These are phyloP conservation scores for Plasmodium billcollinsi DNA, from an alignment of 169 alveolate genomes.

Conservation along the genomic window DNA sequence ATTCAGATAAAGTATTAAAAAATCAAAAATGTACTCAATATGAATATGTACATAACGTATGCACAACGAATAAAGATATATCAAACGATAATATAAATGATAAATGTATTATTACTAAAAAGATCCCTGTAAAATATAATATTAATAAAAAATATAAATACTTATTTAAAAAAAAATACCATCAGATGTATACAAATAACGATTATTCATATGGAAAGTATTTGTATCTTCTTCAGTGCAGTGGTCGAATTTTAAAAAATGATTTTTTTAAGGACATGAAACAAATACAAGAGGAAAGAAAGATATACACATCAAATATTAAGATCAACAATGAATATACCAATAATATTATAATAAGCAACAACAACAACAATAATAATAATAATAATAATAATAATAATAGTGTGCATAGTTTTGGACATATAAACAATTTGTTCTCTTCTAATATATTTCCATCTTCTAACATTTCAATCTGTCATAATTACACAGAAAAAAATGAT, in stretches of 20 bases:
- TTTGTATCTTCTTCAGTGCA: constrained; percentile 61
- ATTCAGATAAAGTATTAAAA: no score
- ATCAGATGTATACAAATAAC: background rate
- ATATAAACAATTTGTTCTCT: no score
- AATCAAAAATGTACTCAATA: no score
- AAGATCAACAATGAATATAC: background rate
- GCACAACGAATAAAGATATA: no score
- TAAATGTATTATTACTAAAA: no score
- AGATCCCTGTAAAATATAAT: no score
- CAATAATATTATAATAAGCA: background rate
- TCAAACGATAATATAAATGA: no score
- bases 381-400: background rate
- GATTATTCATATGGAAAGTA: constrained; percentile 9
- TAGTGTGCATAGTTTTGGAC: background rate
- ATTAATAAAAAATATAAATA: constrained; percentile 38
- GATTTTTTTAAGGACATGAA: constrained; percentile 47
- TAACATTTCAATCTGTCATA: no score
- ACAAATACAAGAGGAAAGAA: constrained; percentile 27
- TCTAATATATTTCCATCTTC: no score
- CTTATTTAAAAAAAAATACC: constrained; percentile 35
- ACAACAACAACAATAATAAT: background rate
- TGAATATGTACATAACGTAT: no score
- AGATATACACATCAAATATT: background rate
- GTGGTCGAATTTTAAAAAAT: constrained; percentile 72
- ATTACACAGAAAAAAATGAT: no score